Evolutionary conservation across 2,329 filamentous ascomycete genomes (phyloP), one percentile per base, ranked within the genome.

Genomic region (Hymenoscyphus albidus): DNA sequence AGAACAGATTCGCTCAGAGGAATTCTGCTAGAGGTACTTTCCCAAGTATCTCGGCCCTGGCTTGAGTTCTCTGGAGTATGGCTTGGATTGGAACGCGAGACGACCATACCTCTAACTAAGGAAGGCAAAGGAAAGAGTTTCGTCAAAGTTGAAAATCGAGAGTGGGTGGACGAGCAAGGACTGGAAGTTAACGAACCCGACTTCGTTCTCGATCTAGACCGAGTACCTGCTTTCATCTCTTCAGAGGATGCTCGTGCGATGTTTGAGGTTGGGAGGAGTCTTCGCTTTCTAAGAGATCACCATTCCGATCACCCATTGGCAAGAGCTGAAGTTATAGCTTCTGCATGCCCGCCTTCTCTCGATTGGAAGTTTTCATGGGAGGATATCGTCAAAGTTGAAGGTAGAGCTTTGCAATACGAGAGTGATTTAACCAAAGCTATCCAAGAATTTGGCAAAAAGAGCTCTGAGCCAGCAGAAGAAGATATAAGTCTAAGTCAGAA

Each of bases 191-290:
- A 83, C 48, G 83, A 86, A 27, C 74, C 82, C 1, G 85, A 90
- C 67, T 91, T 85, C 69, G 77, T 85, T 5, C 82, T 93, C 39
- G 86, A 89, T 65, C 80, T 81, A 27, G 79, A 83, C 35, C 84
- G 85, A 67, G 86, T 95, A 77, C 91, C 91, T 0, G 80, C 82
- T 1, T 95, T 95, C 69, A 81, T 96, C 56, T 83, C 88, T 0
- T 75, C 80, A 5, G 91, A 95, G 64, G 84, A 93, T 69, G 88
- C 86, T 2, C 82, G 84, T 60, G 79, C 82, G 5, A 85, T 95
- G n/a, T 93, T 94, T 68, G 91, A 96, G 74, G 90, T 88, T 3
- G 92, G 91, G 3, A 85, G 84, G 70, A 94, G 90, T 73, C 77
- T 96, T 58, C 85, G 90, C 7, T 87, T 95, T 62, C 80, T 96